Conservation (phyloP, 2,329 filamentous ascomycete genomes). For the Aspergillus ruber region DNA sequence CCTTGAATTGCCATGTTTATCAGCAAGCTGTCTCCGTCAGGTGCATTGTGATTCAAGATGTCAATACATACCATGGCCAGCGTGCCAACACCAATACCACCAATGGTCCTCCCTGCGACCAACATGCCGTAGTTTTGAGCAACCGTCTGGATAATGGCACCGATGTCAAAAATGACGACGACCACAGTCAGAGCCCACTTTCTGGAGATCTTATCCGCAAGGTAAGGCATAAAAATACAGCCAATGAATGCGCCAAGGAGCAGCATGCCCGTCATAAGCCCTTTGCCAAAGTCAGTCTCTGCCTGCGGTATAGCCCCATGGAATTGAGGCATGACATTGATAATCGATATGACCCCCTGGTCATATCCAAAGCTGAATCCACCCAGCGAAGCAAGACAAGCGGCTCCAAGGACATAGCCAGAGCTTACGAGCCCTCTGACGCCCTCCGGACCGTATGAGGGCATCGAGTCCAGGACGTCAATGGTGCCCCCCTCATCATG, state of each 20-base stretch:
- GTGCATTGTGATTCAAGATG: too few species aligned
- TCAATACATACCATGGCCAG: too few species aligned
- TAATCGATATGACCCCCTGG: slow-evolving; percentile 33
- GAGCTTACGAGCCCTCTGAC: too few species aligned
- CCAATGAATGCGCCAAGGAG: slow-evolving; percentile 26
- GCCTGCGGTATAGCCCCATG: slow-evolving; percentile 35
- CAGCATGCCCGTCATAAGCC: slow-evolving; percentile 46
- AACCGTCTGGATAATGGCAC: slow-evolving; percentile 36
- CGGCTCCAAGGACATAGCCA: too few species aligned
- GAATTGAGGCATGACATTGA: slow-evolving; percentile 44
- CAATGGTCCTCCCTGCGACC: slow-evolving; percentile 30
- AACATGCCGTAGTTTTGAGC: slow-evolving; percentile 20
- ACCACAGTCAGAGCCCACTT: slow-evolving; percentile 36
- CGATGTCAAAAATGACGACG: slow-evolving; percentile 34
- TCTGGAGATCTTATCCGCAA: slow-evolving; percentile 33
- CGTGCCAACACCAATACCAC: slow-evolving; percentile 33
- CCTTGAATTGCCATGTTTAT: too few species aligned
- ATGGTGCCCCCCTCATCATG: too few species aligned
- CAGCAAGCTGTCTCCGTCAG: too few species aligned
- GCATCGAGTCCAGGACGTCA: too few species aligned
- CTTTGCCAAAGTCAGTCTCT: slow-evolving; percentile 27
- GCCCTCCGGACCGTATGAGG: too few species aligned
- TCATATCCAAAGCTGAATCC: too few species aligned
- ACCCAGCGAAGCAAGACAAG: too few species aligned
- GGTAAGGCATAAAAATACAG: slow-evolving; percentile 34